Evolutionary conservation across 2,329 filamentous ascomycete species (phyloP).

Genomic region (Gaeumannomyces sp.): DNA sequence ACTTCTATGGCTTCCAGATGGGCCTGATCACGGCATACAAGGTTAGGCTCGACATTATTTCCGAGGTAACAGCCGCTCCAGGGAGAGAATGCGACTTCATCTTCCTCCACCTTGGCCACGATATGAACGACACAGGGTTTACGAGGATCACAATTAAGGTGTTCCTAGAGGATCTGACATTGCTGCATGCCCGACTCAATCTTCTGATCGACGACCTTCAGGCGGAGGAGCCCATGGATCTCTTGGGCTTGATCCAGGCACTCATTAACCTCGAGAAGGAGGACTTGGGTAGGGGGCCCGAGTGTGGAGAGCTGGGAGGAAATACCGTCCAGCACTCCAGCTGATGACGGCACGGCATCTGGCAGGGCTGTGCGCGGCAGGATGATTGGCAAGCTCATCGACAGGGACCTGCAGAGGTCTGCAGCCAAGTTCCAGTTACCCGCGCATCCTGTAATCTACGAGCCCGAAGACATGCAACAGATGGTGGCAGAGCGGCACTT

Average conservation of each 20-base stretch:
- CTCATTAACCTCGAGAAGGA: constrained; percentile 70
- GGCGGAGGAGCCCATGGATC: constrained; percentile 59
- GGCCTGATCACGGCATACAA: constrained; percentile 81
- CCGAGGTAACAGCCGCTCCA: constrained; percentile 82
- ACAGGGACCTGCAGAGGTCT: constrained; percentile 25
- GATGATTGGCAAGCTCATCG: background rate
- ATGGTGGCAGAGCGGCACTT: constrained; percentile 75
- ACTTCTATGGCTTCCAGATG: constrained; percentile 94
- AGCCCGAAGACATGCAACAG: constrained; percentile 73
- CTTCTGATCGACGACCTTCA: constrained; percentile 76
- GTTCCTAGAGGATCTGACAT: constrained; percentile 78
- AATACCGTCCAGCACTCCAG: constrained; percentile 52
- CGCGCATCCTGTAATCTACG: constrained; percentile 71
- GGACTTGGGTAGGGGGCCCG: constrained; percentile 56
- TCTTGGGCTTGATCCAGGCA: constrained; percentile 64
- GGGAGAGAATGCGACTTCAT: constrained; percentile 91
- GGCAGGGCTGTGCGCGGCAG: constrained; percentile 28
- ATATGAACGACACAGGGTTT: constrained; percentile 55
- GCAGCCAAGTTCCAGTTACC: constrained; percentile 76
- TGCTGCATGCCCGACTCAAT: constrained; percentile 79
- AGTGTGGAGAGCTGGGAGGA: constrained; percentile 92
- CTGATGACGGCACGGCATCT: constrained; percentile 49
- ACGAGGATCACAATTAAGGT: constrained; percentile 82
- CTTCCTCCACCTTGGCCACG: constrained; percentile 68
- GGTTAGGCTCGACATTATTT: constrained; percentile 68